phyloP scores from a whole-genome alignment of 1,139 yeast species.

The Zygoascus sp. region DNA sequence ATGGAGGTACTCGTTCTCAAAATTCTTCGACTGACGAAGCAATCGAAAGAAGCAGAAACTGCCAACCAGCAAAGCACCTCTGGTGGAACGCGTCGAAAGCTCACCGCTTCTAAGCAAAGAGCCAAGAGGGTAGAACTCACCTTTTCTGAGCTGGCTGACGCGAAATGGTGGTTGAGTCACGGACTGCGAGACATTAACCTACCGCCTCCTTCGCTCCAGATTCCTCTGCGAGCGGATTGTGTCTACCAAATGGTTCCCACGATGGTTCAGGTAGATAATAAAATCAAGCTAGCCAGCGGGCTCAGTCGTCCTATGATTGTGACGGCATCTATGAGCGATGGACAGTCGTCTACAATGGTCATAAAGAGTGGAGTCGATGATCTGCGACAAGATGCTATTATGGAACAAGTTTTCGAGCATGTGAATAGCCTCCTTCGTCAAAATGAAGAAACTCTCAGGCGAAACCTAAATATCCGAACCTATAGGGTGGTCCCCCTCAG shows the following conservation, averaged over 20 bases:
- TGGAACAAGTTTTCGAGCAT: slow-evolving; percentile 94
- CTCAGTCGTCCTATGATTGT: slow-evolving; percentile 81
- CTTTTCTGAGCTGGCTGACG: slow-evolving; percentile 9
- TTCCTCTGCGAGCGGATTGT: slow-evolving; percentile 43
- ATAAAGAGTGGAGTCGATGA: slow-evolving; percentile 89
- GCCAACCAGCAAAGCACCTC: slow-evolving; percentile 6
- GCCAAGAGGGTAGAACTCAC: slow-evolving; percentile 7
- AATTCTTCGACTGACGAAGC: slow-evolving; percentile 4
- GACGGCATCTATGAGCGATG: slow-evolving; percentile 51
- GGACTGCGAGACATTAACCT: slow-evolving; percentile 42
- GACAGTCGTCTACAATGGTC: slow-evolving; percentile 52
- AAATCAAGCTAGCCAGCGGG: slow-evolving; percentile 66
- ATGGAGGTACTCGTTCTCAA: slow-evolving; percentile 4
- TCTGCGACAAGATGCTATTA: slow-evolving; percentile 88
- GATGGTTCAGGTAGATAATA: slow-evolving; percentile 24
- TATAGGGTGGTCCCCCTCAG: slow-evolving; percentile 90
- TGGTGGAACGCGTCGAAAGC: slow-evolving; percentile 5
- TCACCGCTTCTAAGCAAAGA: slow-evolving; percentile 1
- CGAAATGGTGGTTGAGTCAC: slow-evolving; percentile 50
- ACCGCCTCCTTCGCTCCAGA: slow-evolving; percentile 65
- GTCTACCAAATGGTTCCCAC: slow-evolving; percentile 38
- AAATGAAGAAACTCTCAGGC: slow-evolving; percentile 52
- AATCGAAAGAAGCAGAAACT: slow-evolving; percentile 5
- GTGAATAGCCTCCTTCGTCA: slow-evolving; percentile 65
- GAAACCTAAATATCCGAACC: slow-evolving; percentile 65